These are phyloP conservation scores for Ceratocystis variospora DNA, from an alignment of 2,329 filamentous ascomycete species.

Conservation along the genomic window DNA sequence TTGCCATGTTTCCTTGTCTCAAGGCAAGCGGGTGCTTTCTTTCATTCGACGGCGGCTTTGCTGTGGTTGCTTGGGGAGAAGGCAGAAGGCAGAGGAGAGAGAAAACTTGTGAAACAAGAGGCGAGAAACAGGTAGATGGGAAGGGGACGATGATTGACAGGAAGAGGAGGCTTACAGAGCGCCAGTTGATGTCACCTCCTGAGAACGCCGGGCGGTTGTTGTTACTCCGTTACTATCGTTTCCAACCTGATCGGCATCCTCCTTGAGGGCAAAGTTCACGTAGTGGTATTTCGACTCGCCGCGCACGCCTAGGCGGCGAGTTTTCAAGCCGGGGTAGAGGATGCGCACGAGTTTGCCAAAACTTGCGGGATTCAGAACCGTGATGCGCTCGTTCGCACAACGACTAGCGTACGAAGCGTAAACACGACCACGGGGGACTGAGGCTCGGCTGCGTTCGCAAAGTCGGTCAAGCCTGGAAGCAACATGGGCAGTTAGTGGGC, in stretches of 20 bases:
- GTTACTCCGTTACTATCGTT: conserved; percentile 9
- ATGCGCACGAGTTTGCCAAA: conserved; percentile 96
- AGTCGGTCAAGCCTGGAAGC: conserved; percentile 53
- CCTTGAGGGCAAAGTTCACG: conserved; percentile 48
- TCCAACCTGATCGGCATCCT: conserved; percentile 29
- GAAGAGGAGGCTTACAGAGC: not conserved
- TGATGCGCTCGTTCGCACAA: conserved; percentile 85
- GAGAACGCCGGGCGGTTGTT: not conserved
- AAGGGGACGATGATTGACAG: not conserved
- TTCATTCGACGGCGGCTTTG: not conserved
- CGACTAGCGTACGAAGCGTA: conserved; percentile 91
- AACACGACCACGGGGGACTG: conserved; percentile 81
- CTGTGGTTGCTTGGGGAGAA: not conserved
- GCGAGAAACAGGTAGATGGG: not conserved
- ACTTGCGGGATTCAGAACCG: conserved; percentile 88
- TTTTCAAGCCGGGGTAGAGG: conserved; percentile 89
- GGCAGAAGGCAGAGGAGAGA: not conserved
- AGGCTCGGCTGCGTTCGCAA: conserved; percentile 63
- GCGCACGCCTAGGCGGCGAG: conserved; percentile 75
- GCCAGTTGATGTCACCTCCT: not conserved
- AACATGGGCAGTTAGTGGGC: not conserved
- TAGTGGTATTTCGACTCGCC: conserved; percentile 99
- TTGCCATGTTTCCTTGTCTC: no score
- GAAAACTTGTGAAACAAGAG: not conserved
- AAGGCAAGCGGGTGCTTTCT: not conserved